A percentile compares a stretch with the other conserved stretches of the same genome.
Evolutionary conservation across 225 moss, liverwort and hornwort genomes (phyloP).

Genomic region (Neckera pumila): DNA sequence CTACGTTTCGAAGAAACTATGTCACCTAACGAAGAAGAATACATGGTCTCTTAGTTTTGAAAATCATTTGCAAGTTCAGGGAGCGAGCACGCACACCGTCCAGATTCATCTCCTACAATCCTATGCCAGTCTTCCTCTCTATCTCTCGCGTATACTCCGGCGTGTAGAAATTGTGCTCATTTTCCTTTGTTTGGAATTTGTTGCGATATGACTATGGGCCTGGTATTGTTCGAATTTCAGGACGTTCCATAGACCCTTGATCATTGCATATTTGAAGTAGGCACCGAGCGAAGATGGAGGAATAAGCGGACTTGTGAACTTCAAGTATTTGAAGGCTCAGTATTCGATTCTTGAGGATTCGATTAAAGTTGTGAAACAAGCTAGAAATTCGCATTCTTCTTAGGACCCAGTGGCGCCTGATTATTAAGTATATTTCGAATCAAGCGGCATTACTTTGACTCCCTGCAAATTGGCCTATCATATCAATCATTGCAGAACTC

Average conservation of each 20-base stretch:
- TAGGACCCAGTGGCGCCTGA: not conserved
- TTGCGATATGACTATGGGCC: not conserved
- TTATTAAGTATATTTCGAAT: not conserved
- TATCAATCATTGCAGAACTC: not conserved
- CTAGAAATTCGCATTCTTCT: not conserved
- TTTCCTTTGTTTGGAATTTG: not conserved
- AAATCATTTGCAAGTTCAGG: not conserved
- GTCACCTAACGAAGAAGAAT: not conserved
- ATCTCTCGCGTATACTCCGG: not conserved
- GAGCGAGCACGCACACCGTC: not conserved
- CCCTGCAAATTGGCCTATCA: not conserved
- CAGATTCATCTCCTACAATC: no score
- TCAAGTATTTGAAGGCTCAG: not conserved
- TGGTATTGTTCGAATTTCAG: not conserved
- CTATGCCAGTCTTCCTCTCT: not conserved
- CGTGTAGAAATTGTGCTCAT: not conserved
- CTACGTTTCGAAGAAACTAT: not conserved
- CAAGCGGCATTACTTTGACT: not conserved
- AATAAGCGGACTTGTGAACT: not conserved
- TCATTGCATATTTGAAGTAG: not conserved
- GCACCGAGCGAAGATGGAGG: not conserved
- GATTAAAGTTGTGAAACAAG: not conserved
- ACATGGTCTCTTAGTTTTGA: not conserved
- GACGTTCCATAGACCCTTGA: not conserved
- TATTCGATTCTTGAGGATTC: not conserved